Percentiles rank a stretch among this genome's conserved stretches.
These are phyloP conservation scores for Luffa aegyptiaca DNA, from an alignment of 306 rosid genomes.

Conservation along the genomic window DNA sequence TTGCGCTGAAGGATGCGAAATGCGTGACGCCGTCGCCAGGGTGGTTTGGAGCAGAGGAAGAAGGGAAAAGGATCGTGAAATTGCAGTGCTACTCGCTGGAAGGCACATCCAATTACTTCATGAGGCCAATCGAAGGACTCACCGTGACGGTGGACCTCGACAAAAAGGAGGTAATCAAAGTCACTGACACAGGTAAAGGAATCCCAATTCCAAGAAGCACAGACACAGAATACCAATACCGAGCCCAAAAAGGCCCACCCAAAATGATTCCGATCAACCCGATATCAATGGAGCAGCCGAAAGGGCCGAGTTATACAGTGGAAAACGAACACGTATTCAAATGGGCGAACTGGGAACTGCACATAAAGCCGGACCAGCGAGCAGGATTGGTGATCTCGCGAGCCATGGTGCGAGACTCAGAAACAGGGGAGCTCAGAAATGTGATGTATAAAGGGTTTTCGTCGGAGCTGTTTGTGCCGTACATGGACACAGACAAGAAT, in stretches of 20 bases:
- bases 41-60: constrained; percentile 54
- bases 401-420: constrained; percentile 55
- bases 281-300: constrained; percentile 73
- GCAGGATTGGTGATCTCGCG: constrained; percentile 56
- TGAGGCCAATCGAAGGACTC: constrained; percentile 83
- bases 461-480: constrained; percentile 76
- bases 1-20: constrained; percentile 37
- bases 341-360: constrained; percentile 93
- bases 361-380: constrained; percentile 56
- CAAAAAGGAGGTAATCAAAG: constrained; percentile 32
- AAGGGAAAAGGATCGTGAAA: constrained; percentile 48
- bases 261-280: constrained; percentile 41
- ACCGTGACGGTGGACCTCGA: constrained; percentile 60
- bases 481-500: constrained; percentile 72
- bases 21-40: constrained; percentile 65
- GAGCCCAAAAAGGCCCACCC: constrained; percentile 21
- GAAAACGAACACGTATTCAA: constrained; percentile 52
- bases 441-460: constrained; percentile 77
- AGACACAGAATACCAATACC: constrained; percentile 62
- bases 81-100: constrained; percentile 57
- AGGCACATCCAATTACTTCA: constrained; percentile 71
- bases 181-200: constrained; percentile 38
- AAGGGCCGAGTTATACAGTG: constrained; percentile 61
- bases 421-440: constrained; percentile 45
- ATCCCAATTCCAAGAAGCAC: constrained; percentile 55